phyloP scores from a whole-genome alignment of 2,329 filamentous ascomycete genomes.

The Rhynchosporium secalis region DNA sequence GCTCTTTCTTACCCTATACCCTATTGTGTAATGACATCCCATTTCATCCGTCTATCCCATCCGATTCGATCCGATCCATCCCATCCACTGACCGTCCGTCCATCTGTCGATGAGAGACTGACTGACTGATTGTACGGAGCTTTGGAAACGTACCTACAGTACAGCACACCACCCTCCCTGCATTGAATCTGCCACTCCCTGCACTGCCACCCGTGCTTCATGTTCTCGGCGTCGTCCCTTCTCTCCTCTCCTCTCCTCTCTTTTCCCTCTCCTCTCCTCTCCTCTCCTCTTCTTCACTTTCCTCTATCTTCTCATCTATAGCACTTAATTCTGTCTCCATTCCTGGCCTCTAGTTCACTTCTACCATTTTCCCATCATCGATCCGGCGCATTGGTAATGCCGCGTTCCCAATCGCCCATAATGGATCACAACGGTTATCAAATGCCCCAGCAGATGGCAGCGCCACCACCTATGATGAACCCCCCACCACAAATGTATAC shows the following conservation, averaged over 20 bases:
- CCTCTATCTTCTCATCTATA: background rate
- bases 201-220: background rate
- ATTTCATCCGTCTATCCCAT: too few species aligned
- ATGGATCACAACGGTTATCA: conserved; percentile 50
- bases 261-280: background rate
- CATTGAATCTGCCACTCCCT: background rate
- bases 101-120: too few species aligned
- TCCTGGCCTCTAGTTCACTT: background rate
- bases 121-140: background rate
- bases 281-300: background rate
- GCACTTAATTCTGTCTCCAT: background rate
- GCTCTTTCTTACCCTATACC: too few species aligned
- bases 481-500: conserved; percentile 71
- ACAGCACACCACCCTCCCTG: background rate
- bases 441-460: conserved; percentile 57
- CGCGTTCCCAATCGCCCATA: conserved; percentile 28
- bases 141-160: background rate
- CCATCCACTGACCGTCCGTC: too few species aligned
- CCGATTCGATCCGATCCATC: background rate
- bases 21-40: too few species aligned
- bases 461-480: conserved; percentile 61
- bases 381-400: conserved; percentile 17
- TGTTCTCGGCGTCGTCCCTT: background rate
- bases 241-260: background rate
- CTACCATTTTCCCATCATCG: background rate